Base-by-base conservation (phyloP, 1,284 basidiomycete species). In the Rhodotorula sp. region DNA sequence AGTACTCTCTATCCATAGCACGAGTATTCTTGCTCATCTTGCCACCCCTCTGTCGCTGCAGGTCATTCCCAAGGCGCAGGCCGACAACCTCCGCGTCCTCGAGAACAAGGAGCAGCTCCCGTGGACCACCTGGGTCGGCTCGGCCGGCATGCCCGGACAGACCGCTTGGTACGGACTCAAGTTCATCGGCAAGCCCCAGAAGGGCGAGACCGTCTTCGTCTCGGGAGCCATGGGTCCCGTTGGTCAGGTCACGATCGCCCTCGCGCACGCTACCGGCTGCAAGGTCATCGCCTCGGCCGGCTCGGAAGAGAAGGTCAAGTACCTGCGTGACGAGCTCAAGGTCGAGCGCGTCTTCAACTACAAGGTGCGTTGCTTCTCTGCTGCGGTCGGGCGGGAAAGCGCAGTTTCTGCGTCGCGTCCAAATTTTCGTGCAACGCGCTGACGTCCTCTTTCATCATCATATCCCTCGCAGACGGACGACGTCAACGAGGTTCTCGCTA, bases 251-350 rank as follows among this genome's bases (percentile, higher is more conserved):
- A 67, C 72, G 72, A 82, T 68, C 30, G 55, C 18, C 1, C 67
- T 75, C 59, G 65, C 65, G 3, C 67, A 73, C 58, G 30, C 22
- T 12, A 37, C 48, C 45, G 82, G 81, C 45, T 81, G 81, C 78
- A 90, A 87, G 76, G 93, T 96, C 64, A 88, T 93, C 74, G 93
- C 88, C 8, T 90, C 93, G 70, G 93, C 89, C 0, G 89, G 90
- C n/a, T 86, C 86, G 0, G 79, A 85, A 26, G 90, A 91, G 46
- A 78, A 78, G 64, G 71, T 77, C 79, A 82, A 84, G 20, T 93
- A 91, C 87, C 86, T 96, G 51, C 85, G 88, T 79, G 66, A 77
- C 6, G 83, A 91, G 62, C 81, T 95, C 53, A 90, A 90, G 30
- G 89, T 91, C 58, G 91, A 94, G 77, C 86, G 85, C 66, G 3